phyloP scores from a whole-genome alignment of 805 yeast species.

The Suhomyces vadensis region DNA sequence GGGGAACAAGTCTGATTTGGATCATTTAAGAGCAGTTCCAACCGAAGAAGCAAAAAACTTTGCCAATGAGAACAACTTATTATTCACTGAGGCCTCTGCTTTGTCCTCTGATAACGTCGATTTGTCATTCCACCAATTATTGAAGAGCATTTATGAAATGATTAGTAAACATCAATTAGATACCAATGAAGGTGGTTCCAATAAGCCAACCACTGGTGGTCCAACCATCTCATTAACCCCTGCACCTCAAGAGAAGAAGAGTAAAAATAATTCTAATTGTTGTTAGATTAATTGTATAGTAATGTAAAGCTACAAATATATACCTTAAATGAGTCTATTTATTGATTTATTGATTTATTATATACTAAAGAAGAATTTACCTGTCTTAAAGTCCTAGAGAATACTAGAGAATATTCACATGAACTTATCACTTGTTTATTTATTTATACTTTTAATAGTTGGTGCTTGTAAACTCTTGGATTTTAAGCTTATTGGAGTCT shows the following conservation, averaged over 20 bases:
- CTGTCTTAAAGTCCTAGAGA: no score
- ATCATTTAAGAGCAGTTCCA: conserved; percentile 93
- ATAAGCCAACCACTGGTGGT: conserved; percentile 69
- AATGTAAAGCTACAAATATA: no score
- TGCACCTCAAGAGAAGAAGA: conserved; percentile 77
- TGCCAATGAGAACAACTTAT: conserved; percentile 86
- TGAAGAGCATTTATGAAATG: conserved; percentile 93
- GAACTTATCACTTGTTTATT: conserved; percentile 1
- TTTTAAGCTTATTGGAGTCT: conserved; percentile 32
- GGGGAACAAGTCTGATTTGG: conserved; percentile 89
- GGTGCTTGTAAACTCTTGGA: conserved; percentile 27
- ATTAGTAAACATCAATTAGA: conserved; percentile 91
- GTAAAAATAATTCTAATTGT: conserved; percentile 61
- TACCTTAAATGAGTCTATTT: no score
- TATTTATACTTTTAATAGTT: conserved; percentile 11
- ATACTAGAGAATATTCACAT: no score
- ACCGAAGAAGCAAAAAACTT: conserved; percentile 96
- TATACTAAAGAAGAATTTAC: no score
- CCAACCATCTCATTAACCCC: conserved; percentile 93
- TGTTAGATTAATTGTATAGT: conserved; percentile 48
- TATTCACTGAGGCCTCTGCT: conserved; percentile 96
- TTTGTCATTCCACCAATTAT: conserved; percentile 86
- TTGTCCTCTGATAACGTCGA: conserved; percentile 94
- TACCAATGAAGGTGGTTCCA: conserved; percentile 61
- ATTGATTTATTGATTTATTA: no score